Base-by-base conservation (phyloP, 163 green algal genomes). In the Picocystis sp. region DNA sequence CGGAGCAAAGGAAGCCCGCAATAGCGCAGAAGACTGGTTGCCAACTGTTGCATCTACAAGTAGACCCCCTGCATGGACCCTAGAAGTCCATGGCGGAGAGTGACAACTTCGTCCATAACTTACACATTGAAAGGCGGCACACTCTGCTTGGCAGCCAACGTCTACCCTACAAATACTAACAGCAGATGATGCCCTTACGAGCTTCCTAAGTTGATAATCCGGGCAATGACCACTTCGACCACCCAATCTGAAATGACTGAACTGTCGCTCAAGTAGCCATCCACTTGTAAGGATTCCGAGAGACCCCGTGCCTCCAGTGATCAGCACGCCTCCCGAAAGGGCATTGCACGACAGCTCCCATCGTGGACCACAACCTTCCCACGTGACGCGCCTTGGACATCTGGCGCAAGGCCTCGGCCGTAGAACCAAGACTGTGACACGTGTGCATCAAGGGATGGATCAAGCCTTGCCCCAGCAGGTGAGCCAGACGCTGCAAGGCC, bases 321-420 rank as follows among this genome's bases (percentile, higher is more conserved):
- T 65, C 17, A 77, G 23, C 17, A 19, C 17, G 17, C 17, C 17
- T 19, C 17, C 17, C 17, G 17, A 19, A 19, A 19, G 17, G 17
- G 17, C 17, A 19, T 19, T 19, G 17, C 17, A 19, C 17, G 17
- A 19, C 17, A 19, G 17, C 17, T 19, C 17, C 17, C 17, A 19
- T 19, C 17, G 17, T 19, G 17, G 17, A 59, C 53, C 11, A 59
- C 53, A n/a, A 59, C 53, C 44, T 59, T 59, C 22, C 85, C 46
- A 93, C 68, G 53, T 92, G 76, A 0, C 72, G 65, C 10, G 83
- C 79, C 63, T 86, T 76, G 14, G 72, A 77, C 66, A 94, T 81
- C 68, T 87, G 78, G 2, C 84, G 67, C 43, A 94, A 63, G 2
- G 84, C 84, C 13, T 73, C 48, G 2, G 68, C 57, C 21, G 33